Conservation (phyloP, 768 basidiomycete genomes). For the Amanita jacksonii region DNA sequence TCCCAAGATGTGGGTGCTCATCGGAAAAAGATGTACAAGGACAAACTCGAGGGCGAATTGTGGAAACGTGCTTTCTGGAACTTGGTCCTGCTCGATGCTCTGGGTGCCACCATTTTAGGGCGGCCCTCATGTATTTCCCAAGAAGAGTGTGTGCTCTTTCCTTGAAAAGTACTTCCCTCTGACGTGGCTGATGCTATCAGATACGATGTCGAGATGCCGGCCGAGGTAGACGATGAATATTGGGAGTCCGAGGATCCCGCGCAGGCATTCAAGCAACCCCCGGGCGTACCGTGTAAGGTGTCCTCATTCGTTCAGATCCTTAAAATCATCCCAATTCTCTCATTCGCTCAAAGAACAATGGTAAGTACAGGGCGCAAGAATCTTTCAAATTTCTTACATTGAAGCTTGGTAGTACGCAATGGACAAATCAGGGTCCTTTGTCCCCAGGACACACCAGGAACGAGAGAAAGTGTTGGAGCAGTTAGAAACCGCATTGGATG, state of each 20-base stretch:
- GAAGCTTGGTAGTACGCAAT: constrained; percentile 49
- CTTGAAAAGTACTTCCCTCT: constrained; percentile 5
- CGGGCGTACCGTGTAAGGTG: constrained; percentile 44
- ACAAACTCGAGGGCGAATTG: constrained; percentile 50
- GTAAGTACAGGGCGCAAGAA: constrained; percentile 31
- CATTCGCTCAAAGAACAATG: constrained; percentile 59
- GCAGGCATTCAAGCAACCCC: constrained; percentile 58
- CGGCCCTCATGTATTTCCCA: constrained; percentile 47
- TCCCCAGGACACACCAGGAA: constrained; percentile 42
- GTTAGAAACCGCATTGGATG: constrained; percentile 57
- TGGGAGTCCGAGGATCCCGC: constrained; percentile 50
- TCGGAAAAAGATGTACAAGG: constrained; percentile 46
- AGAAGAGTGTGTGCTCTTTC: constrained; percentile 46
- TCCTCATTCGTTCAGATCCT: constrained; percentile 56
- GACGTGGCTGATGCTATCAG: constrained; percentile 26
- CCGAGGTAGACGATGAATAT: constrained; percentile 77
- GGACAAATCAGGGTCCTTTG: constrained; percentile 48
- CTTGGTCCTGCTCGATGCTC: constrained; percentile 50
- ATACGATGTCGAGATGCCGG: constrained; percentile 73
- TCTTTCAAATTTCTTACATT: background rate
- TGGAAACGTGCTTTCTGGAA: constrained; percentile 79
- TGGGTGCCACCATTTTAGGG: constrained; percentile 43
- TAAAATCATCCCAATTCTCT: constrained; percentile 59
- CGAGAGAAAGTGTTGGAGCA: constrained; percentile 53
- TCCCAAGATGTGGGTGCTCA: constrained; percentile 75